These are phyloP conservation scores for Penicillium sp. DNA, from an alignment of 2,329 filamentous ascomycete genomes.

Conservation along the genomic window DNA sequence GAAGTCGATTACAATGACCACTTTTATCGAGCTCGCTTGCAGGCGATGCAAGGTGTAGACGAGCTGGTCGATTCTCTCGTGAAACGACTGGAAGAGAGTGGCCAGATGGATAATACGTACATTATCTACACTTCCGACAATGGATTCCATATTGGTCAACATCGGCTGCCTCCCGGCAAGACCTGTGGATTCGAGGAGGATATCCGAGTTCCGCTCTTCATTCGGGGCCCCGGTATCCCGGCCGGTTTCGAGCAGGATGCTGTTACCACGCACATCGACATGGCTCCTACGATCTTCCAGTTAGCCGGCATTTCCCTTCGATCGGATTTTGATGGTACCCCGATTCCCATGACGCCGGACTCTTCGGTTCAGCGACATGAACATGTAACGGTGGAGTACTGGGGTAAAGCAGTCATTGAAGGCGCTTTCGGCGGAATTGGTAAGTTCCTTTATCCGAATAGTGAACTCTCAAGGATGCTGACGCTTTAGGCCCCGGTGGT, in stretches of 20 bases:
- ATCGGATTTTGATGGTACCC: slow-evolving; percentile 52
- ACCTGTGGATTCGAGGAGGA: slow-evolving; percentile 55
- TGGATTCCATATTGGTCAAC: slow-evolving; percentile 56
- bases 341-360: slow-evolving; percentile 42
- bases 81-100: slow-evolving; percentile 37
- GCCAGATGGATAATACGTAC: slow-evolving; percentile 50
- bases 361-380: slow-evolving; percentile 40
- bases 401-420: slow-evolving; percentile 41
- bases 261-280: slow-evolving; percentile 58
- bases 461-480: no score
- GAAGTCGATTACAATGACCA: slow-evolving; percentile 50
- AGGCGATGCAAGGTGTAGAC: slow-evolving; percentile 50
- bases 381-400: slow-evolving; percentile 55
- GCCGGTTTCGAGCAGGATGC: slow-evolving; percentile 39
- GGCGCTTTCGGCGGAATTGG: slow-evolving; percentile 26
- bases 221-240: slow-evolving; percentile 54
- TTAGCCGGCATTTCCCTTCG: slow-evolving; percentile 39
- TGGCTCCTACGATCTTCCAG: slow-evolving; percentile 56
- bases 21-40: slow-evolving; percentile 48
- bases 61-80: slow-evolving; percentile 49
- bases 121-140: slow-evolving; percentile 58
- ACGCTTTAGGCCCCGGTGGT: slow-evolving; percentile 17
- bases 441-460: slow-evolving; percentile 9
- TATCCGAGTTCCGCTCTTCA: slow-evolving; percentile 54
- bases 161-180: slow-evolving; percentile 55